Evolutionary conservation across 768 basidiomycete genomes (phyloP), one percentile per base, ranked within the genome.

Genomic region (Lentinula raphanica): DNA sequence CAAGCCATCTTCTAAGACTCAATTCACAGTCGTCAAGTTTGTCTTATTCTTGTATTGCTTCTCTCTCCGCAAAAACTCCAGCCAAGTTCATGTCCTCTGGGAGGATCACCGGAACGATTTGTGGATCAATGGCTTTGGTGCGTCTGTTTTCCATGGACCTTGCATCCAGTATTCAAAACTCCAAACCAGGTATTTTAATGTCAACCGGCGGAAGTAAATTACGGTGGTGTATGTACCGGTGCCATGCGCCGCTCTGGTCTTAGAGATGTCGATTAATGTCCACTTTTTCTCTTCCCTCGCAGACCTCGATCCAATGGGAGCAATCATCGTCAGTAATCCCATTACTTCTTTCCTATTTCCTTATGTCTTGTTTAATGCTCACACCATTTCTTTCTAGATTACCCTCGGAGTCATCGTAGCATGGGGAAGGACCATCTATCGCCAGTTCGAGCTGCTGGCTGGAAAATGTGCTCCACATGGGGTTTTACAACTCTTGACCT

Each of bases 101-200:
- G 92, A 97, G 71, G 96, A 98, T 68, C 95, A 98, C 63, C 79
- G 95, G 63, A 98, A 94, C 65, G 96, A 96, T 66, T 68, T 94
- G n/a, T 90, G 84, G 68, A 86, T 93, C 68, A 94, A 94, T 65
- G 74, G 80, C 25, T 88, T 90, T 60, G 87, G 88, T 87, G 59
- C 32, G 78, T 56, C 3, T 28, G 15, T 28, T 42, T 60, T 28
- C 28, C 27, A 35, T 58, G n/a, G n/a, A 19, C 27, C 13, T 29
- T 36, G 45, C 28, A 54, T 29, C 62, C 21, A 17, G 36, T 45
- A 48, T n/a, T 28, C 32, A 58, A 17, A 28, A 27, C 31, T 36
- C 32, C 44, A 36, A 54, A 48, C 62, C 62, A 91, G 88, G 87
- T 69, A 80, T 90, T 62, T 82, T 92, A 57, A 91, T 91, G 89